A percentile compares a stretch with the other conserved stretches of the same genome.
Conservation (phyloP, 2,329 filamentous ascomycete genomes). For the Xylaria sp. region DNA sequence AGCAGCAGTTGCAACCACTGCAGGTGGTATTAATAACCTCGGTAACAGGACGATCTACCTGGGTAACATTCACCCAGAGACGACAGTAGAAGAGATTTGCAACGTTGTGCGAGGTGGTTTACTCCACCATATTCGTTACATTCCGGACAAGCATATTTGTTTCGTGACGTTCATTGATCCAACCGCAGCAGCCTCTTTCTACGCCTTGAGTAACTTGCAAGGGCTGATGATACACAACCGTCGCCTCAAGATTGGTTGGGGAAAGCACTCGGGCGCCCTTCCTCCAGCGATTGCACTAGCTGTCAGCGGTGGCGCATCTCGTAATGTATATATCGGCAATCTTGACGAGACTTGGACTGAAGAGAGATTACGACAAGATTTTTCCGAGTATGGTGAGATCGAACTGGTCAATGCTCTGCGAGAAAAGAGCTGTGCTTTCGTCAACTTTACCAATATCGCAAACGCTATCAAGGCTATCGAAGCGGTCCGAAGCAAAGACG, state of each 20-base stretch:
- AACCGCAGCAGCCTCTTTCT: slow-evolving; percentile 96
- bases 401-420: slow-evolving; percentile 95
- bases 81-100: slow-evolving; percentile 99
- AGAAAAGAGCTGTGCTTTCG: slow-evolving; percentile 99
- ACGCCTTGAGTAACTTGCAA: slow-evolving; percentile 95
- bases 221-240: slow-evolving; percentile 99
- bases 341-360: slow-evolving; percentile 97
- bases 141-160: slow-evolving; percentile 99
- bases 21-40: slow-evolving; percentile 95
- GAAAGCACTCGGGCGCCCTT: slow-evolving; percentile 96
- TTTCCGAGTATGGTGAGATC: slow-evolving; percentile 97
- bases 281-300: slow-evolving; percentile 95
- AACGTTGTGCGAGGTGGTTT: slow-evolving; percentile 97
- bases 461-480: slow-evolving; percentile 99
- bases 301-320: slow-evolving; percentile 95
- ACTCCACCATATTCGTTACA: slow-evolving; percentile 97
- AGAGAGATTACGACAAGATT: slow-evolving; percentile 94
- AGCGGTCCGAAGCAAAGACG: slow-evolving; percentile 91
- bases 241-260: slow-evolving; percentile 98
- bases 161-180: slow-evolving; percentile 99
- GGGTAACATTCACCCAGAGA: slow-evolving; percentile 98
- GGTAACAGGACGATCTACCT: slow-evolving; percentile 98
- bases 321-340: slow-evolving; percentile 98
- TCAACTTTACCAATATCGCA: slow-evolving; percentile 99
- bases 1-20: slow-evolving; percentile 94